Evolutionary conservation across 2,329 filamentous ascomycete species (phyloP), one percentile per base, ranked within the genome.

Genomic region (Pestalotiopsis sp.): DNA sequence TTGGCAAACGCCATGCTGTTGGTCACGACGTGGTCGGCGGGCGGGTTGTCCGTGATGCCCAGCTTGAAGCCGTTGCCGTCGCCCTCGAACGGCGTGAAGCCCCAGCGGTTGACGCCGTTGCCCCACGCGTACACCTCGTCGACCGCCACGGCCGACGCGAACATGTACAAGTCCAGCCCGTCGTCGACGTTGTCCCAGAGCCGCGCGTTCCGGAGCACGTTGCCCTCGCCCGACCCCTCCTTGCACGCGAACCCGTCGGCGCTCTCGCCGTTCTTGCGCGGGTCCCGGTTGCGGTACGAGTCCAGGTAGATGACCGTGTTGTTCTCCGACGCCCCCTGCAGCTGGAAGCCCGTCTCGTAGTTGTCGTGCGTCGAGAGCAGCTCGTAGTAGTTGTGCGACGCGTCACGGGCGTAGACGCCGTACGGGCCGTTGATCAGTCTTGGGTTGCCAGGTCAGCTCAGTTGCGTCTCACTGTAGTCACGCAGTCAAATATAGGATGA

Each of bases 121-220:
- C 81, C 81, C 81, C 81, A 84, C 4, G 82, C 73, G 65, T 82
- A 79, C 4, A 80, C 80, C 68, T 84, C 81, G 64, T 83, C 78
- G 38, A 85, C 75, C 1, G 80, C 82, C 23, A 84, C 77, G 7
- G 78, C 73, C 13, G 78, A 81, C 45, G 75, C 79, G 70, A 84
- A 84, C 75, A 74, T 73, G 64, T 72, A 84, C 0, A 85, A 74
- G 71, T 85, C 83, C 4, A 85, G 75, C 1, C 84, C 84, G 66
- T 86, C 84, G 52, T 86, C 84, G 6, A 85, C 84, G 39, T 86
- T 86, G 66, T 86, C 80, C 83, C 83, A 86, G 0, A 86, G 77
- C 20, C 84, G 80, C 0, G 83, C 81, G 5, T 82, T 82, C 36
- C 80, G 79, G 6, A 86, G 71, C 1, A 82, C 71, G 65, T 86